A percentile compares a stretch with the other conserved stretches of the same genome.
These are phyloP conservation scores for Crataegus laevigata DNA, from an alignment of 306 rosid genomes.

Conservation along the genomic window DNA sequence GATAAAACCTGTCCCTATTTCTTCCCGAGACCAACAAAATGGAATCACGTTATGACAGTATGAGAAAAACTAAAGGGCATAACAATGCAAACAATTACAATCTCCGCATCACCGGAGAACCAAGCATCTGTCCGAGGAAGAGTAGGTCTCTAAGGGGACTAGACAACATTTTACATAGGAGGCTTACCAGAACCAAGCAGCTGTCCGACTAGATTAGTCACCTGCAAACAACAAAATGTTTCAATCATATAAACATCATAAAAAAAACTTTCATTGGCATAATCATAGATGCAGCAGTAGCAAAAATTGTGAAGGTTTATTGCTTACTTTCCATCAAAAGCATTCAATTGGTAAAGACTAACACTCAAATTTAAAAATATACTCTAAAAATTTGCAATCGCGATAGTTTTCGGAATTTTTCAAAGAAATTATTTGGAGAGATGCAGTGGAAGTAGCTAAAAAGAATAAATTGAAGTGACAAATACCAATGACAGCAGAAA, in stretches of 20 bases:
- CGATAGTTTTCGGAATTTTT: neutral
- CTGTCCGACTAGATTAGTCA: conserved; percentile 78
- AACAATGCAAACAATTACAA: conserved; percentile 10
- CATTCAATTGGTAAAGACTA: too few relatives aligned
- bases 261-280: neutral
- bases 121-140: conserved; percentile 1
- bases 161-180: conserved; percentile 29
- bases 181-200: conserved; percentile 76
- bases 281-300: neutral
- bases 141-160: conserved; percentile 1
- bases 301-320: neutral
- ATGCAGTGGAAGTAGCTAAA: neutral
- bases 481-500: neutral
- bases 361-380: too few relatives aligned
- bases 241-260: conserved; percentile 8
- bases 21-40: neutral
- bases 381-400: neutral
- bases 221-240: conserved; percentile 29
- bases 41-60: conserved; percentile 2
- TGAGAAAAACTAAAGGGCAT: neutral
- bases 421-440: neutral
- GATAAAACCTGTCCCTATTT: conserved; percentile 17
- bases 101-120: conserved; percentile 14
- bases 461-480: neutral
- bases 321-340: neutral